Evolutionary conservation across 129 eudicot species (phyloP).

Genomic region (Lactuca saligna): DNA sequence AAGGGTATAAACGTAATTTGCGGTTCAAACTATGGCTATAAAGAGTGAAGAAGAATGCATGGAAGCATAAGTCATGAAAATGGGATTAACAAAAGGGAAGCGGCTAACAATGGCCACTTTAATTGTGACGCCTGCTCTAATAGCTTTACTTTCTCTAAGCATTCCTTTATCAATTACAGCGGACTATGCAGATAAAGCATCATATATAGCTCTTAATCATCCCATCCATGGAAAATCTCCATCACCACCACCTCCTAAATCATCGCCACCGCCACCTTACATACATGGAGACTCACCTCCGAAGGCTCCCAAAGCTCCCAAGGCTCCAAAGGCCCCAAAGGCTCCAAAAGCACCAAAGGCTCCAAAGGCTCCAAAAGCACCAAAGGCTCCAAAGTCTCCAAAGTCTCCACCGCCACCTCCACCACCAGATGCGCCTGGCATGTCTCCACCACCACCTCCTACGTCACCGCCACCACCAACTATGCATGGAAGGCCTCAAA

Average conservation of each 20-base stretch:
- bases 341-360: too few species aligned
- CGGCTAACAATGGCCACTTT: conserved; percentile 16
- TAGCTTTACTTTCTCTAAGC: conserved; percentile 34
- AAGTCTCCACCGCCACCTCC: too few species aligned
- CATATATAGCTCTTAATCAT: not conserved
- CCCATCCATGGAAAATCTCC: not conserved
- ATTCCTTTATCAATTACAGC: conserved; percentile 31
- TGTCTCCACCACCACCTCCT: too few species aligned
- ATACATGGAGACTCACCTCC: too few species aligned
- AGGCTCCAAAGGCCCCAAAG: too few species aligned
- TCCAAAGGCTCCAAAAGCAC: too few species aligned
- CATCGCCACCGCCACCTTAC: too few species aligned
- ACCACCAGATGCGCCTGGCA: too few species aligned
- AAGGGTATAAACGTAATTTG: not conserved
- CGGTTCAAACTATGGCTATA: conserved; percentile 1
- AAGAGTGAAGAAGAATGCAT: conserved; percentile 7
- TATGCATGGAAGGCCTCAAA: not conserved
- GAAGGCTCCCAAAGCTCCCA: too few species aligned
- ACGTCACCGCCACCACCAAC: not conserved
- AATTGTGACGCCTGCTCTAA: conserved; percentile 24
- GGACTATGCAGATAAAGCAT: not conserved
- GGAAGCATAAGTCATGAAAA: not conserved
- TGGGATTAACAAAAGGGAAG: conserved; percentile 4
- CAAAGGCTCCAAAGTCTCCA: too few species aligned
- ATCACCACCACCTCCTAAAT: too few species aligned